A percentile compares a stretch with the other conserved stretches of the same genome.
Conservation (phyloP, 257 asterid genomes). For the Capsicum pubescens region DNA sequence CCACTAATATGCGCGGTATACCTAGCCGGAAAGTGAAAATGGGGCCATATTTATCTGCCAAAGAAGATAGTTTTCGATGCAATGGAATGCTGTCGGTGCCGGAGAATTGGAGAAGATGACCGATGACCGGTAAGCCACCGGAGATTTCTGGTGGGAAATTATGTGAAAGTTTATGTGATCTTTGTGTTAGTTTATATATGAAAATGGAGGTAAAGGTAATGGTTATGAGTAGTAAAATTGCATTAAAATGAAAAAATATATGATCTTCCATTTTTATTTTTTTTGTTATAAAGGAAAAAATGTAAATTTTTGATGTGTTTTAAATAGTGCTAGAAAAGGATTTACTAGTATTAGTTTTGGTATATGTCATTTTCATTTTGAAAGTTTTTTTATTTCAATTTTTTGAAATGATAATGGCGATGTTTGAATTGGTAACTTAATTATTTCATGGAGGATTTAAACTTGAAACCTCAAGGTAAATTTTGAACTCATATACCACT, state of each 20-base stretch:
- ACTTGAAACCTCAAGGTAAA: too few relatives aligned
- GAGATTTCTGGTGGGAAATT: constrained; percentile 26
- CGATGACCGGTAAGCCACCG: constrained; percentile 39
- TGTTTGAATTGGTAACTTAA: too few relatives aligned
- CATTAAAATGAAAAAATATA: background rate
- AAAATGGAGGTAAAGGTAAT: background rate
- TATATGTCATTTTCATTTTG: too few relatives aligned
- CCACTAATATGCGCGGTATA: constrained; percentile 1
- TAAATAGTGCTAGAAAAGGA: background rate
- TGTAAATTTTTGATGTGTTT: background rate
- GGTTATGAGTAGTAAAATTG: background rate
- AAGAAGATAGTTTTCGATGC: background rate
- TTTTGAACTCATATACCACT: too few relatives aligned
- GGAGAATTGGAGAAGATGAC: constrained; percentile 31
- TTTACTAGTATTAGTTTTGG: too few relatives aligned
- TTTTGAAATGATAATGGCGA: too few relatives aligned
- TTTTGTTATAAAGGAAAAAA: too few relatives aligned
- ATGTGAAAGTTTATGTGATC: background rate
- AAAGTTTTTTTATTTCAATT: too few relatives aligned
- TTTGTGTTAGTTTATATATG: background rate
- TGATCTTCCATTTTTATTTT: constrained; percentile 7
- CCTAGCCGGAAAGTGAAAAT: constrained; percentile 40
- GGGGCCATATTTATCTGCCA: constrained; percentile 38
- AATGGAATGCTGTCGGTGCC: constrained; percentile 13
- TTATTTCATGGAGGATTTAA: too few relatives aligned